Evolutionary conservation across 495 filamentous ascomycete genomes (phyloP), one percentile per base, ranked within the genome.

Genomic region (Diplogelasinospora grovesii): DNA sequence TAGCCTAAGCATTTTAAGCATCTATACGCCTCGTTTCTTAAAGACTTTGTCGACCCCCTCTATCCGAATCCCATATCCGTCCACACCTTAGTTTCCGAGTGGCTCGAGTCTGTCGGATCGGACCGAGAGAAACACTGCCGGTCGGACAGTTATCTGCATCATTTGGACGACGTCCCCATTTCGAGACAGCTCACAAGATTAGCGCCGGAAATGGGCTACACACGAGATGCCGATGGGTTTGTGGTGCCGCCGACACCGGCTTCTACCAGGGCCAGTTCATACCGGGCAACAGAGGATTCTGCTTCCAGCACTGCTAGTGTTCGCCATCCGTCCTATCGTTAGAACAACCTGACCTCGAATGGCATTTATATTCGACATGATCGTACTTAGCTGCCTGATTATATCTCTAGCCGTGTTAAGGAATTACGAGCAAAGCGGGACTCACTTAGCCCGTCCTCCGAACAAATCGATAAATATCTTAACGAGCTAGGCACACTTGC

Each of bases 11-110:
- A 41, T 53, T 30, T 35, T 23, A 50, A 46, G 39, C 49, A 29
- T 39, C 42, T 39, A 53, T 43, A 56, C 49, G 52, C 55, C 44
- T 49, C 45, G 25, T 59, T 53, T 41, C 55, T 59, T 39, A 39
- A 52, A 41, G 49, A 49, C 45, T 45, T 43, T 45, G 34, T 56
- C 40, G 53, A 58, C 48, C 52, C 43, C 11, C 36, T 54, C 32
- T 26, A 41, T 38, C 41, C 48, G 31, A 25, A 26, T 36, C 39
- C 41, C 38, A 41, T 25, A 11, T 52, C 54, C 41, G 39, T 54
- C 46, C 15, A 54, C 41, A 50, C 45, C 45, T 47, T 45, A 35
- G 46, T 59, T 37, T 55, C 54, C 27, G 44, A 53, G 52, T 58
- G 54, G 54, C 51, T 58, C 39, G 45, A 57, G 46, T 57, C 53